Base-by-base conservation (phyloP, 495 filamentous ascomycete genomes). In the Cercophora samala region DNA sequence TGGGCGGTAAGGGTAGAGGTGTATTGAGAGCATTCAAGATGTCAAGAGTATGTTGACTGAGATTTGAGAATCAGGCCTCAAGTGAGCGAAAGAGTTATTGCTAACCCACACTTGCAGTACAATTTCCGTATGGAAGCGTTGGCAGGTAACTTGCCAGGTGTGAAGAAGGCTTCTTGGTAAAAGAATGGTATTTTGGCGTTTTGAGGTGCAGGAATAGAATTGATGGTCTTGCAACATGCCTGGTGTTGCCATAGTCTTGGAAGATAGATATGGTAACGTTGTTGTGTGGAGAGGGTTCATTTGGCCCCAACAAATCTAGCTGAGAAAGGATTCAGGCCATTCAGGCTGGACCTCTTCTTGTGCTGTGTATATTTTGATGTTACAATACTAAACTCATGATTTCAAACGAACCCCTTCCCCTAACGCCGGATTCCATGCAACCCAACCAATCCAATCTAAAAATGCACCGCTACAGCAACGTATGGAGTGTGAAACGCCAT, bases 91-190 rank as follows among this genome's bases (percentile, higher is more conserved):
- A 42, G 42, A 63, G 18, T 25, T 66, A 26, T 46, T 37, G 65
- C 75, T 84, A 56, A 83, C 66, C 51, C 3, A 63, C 68, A 70
- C 23, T 53, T 56, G 58, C 73, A 98, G 93, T 99, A 84, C 81
- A 91, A 92, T 81, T 98, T 99, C 82, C 84, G 95, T 75, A 79
- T 93, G 79, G 88, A 97, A 77, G 95, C 96, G 2, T 76, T 97
- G 58, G 88, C 83, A n/a, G 95, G 96, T 64, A 87, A 93, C 64
- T 75, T 99, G 46, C 95, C 95, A 0, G 95, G 95, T 63, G 95
- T 98, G 55, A 91, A 88, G 83, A 98, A 97, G 83, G 95, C 96
- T 9, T 93, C 90, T 76, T 99, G 95, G 95, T 98, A 88, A 76
- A 74, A 26, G 29, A 42, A 46, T 52, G 61, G 23, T 5, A 42